phyloP scores from a whole-genome alignment of 1,284 basidiomycete genomes.

The Athelia sp. region DNA sequence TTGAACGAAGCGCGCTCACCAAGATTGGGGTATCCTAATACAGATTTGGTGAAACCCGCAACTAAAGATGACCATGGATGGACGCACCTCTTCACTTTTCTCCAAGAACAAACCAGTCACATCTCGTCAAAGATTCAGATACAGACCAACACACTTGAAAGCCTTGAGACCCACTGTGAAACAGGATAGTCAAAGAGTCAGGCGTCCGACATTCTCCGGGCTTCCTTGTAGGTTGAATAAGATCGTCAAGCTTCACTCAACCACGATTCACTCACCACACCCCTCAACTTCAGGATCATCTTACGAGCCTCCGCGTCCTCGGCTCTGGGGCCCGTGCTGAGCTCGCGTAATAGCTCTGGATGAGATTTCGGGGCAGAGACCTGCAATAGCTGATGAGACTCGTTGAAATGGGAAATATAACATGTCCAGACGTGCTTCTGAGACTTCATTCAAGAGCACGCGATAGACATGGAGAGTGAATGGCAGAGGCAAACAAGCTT shows the following conservation, averaged over 20 bases:
- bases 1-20: conserved; percentile 19
- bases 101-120: conserved; percentile 50
- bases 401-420: conserved; percentile 6
- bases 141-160: neutral
- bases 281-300: conserved; percentile 31
- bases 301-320: conserved; percentile 15
- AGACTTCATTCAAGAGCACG: conserved; percentile 56
- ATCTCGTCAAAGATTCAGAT: conserved; percentile 23
- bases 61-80: too few relatives aligned
- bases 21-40: conserved; percentile 33
- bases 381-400: conserved; percentile 17
- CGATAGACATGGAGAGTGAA: conserved; percentile 63
- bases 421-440: conserved; percentile 32
- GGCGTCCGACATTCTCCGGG: conserved; percentile 43
- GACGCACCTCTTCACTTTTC: conserved; percentile 34
- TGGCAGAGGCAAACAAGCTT: conserved; percentile 43
- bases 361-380: conserved; percentile 36
- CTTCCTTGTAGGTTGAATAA: conserved; percentile 22
- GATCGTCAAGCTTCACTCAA: neutral
- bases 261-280: conserved; percentile 33
- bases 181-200: conserved; percentile 60
- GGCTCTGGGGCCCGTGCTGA: conserved; percentile 20
- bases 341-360: conserved; percentile 25
- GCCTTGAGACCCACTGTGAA: conserved; percentile 42
- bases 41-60: too few relatives aligned